A percentile compares a stretch with the other conserved stretches of the same genome.
Conservation (phyloP, 1,284 basidiomycete genomes). For the Rhodofomes roseus region DNA sequence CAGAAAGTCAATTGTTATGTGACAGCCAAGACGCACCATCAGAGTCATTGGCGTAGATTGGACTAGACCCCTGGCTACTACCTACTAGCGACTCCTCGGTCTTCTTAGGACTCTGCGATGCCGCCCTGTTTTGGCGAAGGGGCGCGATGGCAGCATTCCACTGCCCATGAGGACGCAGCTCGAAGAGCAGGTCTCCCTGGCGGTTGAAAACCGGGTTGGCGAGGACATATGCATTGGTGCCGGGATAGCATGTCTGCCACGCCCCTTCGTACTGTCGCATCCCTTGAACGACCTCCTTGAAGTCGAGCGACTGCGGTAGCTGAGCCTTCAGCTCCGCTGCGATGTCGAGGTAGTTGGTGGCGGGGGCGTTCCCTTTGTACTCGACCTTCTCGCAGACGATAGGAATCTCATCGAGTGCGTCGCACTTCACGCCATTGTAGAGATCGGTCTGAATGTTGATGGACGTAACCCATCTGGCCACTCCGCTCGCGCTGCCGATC, state of each 20-base stretch:
- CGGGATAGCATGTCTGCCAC: constrained; percentile 9
- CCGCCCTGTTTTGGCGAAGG: neutral
- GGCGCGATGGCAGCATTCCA: neutral
- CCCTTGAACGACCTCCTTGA: constrained; percentile 7
- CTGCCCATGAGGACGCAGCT: constrained; percentile 5
- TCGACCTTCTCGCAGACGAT: constrained; percentile 13
- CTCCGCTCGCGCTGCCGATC: constrained; percentile 14
- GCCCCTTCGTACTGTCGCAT: constrained; percentile 11
- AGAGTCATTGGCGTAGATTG: neutral
- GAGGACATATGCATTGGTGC: constrained; percentile 6
- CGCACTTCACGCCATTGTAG: constrained; percentile 14
- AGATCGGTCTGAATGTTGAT: constrained; percentile 14
- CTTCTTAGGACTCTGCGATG: neutral
- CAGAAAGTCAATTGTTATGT: neutral
- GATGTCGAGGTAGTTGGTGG: neutral
- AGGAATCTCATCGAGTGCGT: constrained; percentile 14
- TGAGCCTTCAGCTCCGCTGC: neutral
- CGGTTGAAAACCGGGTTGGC: constrained; percentile 12
- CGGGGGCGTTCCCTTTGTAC: constrained; percentile 7
- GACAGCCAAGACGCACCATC: neutral
- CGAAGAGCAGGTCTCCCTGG: constrained; percentile 12
- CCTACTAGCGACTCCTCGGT: neutral
- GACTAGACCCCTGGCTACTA: neutral
- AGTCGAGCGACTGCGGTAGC: constrained; percentile 7
- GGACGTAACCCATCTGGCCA: constrained; percentile 18